Evolutionary conservation across 148 eudicot genomes (phyloP).

Genomic region (Fagopyrum tataricum): DNA sequence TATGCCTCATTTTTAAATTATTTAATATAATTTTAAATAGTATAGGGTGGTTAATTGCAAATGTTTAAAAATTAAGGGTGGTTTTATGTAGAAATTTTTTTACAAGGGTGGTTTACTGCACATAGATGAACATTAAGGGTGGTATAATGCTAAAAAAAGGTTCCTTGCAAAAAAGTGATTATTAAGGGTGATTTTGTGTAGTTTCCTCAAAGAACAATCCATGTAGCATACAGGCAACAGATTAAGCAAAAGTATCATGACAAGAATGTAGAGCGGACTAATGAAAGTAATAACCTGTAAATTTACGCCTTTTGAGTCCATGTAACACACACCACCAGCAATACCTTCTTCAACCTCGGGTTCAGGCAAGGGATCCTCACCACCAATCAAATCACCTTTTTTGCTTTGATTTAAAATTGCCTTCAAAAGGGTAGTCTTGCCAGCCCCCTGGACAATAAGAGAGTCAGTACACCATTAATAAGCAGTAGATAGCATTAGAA

Average conservation of each 20-base stretch:
- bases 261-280: slow-evolving; percentile 7
- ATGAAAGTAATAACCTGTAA: slow-evolving; percentile 57
- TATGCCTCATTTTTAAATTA: too few species aligned
- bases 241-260: neutral
- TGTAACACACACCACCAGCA: slow-evolving; percentile 81
- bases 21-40: too few species aligned
- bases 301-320: slow-evolving; percentile 80
- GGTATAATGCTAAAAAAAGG: too few species aligned
- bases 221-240: neutral
- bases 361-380: slow-evolving; percentile 49
- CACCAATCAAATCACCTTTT: slow-evolving; percentile 20
- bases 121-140: too few species aligned
- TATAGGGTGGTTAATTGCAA: too few species aligned
- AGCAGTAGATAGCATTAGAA: neutral
- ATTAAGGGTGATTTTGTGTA: too few species aligned
- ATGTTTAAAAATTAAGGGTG: too few species aligned
- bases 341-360: slow-evolving; percentile 67
- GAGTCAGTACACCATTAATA: neutral
- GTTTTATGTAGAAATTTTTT: too few species aligned
- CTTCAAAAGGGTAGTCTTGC: slow-evolving; percentile 86
- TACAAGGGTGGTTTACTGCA: too few species aligned
- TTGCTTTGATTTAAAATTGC: slow-evolving; percentile 65
- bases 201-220: neutral
- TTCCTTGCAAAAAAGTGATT: too few species aligned
- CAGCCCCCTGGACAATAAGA: slow-evolving; percentile 66